A percentile compares a stretch with the other conserved stretches of the same genome.
phyloP scores from a whole-genome alignment of 2,329 filamentous ascomycete genomes.

The Curvularia sp. region DNA sequence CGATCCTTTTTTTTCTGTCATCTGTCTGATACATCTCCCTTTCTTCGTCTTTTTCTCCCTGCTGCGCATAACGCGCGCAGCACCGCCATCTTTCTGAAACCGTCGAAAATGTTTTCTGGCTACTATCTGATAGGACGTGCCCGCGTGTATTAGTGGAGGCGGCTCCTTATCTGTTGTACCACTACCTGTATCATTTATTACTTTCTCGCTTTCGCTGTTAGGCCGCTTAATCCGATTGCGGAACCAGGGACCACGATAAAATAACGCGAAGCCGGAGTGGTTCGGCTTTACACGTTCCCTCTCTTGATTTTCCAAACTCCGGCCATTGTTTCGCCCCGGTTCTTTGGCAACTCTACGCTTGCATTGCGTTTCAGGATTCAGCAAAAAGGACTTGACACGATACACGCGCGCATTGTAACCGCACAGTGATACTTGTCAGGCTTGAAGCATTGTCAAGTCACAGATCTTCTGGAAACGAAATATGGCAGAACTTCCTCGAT shows the following conservation, averaged over 20 bases:
- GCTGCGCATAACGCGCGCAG: conserved; percentile 25
- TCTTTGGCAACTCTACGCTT: conserved; percentile 17
- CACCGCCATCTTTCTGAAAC: conserved; percentile 16
- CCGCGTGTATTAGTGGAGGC: conserved; percentile 14
- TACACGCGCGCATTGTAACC: conserved; percentile 16
- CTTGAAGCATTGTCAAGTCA: conserved; percentile 16
- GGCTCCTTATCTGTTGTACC: conserved; percentile 22
- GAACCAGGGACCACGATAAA: conserved; percentile 10
- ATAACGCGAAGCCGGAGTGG: neutral
- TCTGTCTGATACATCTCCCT: conserved; percentile 14
- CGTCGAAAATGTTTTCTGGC: conserved; percentile 22
- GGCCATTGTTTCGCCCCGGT: conserved; percentile 20
- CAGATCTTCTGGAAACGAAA: conserved; percentile 10
- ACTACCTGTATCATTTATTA: conserved; percentile 24
- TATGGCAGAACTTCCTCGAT: conserved; percentile 21
- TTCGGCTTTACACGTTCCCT: conserved; percentile 2
- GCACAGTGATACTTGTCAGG: conserved; percentile 18
- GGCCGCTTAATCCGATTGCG: conserved; percentile 11
- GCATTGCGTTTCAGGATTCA: conserved; percentile 27
- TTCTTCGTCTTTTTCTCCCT: conserved; percentile 5
- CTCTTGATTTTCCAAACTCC: conserved; percentile 9
- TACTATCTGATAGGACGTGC: conserved; percentile 18
- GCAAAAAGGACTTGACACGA: conserved; percentile 18
- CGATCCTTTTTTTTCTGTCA: conserved; percentile 25
- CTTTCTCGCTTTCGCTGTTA: conserved; percentile 19